A percentile compares a stretch with the other conserved stretches of the same genome.
phyloP scores from a whole-genome alignment of 2,329 filamentous ascomycete genomes.

The Xylaria sp. region DNA sequence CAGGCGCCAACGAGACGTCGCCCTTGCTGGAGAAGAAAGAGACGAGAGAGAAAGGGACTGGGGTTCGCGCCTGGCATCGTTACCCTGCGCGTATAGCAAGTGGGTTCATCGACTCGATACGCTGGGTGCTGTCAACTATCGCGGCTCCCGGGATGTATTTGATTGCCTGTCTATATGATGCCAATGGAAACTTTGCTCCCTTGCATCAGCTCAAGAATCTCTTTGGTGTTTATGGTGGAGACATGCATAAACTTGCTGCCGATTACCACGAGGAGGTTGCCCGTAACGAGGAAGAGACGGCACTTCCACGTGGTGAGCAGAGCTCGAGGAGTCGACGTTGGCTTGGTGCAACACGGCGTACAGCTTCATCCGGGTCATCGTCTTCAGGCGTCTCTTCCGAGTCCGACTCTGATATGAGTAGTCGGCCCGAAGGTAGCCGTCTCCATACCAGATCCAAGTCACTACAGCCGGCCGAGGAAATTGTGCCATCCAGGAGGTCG shows the following conservation, averaged over 20 bases:
- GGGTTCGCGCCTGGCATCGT: conserved; percentile 56
- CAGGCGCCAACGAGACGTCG: conserved; percentile 67
- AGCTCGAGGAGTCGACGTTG: conserved; percentile 34
- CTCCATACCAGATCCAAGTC: conserved; percentile 71
- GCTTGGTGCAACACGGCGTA: conserved; percentile 34
- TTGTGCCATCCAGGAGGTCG: conserved; percentile 72
- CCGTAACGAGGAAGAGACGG: conserved; percentile 41
- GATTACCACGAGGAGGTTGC: conserved; percentile 43
- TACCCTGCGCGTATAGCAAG: conserved; percentile 73
- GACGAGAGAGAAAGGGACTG: conserved; percentile 42
- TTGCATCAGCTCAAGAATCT: conserved; percentile 73
- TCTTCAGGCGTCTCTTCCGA: conserved; percentile 75
- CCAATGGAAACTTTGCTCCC: conserved; percentile 79
- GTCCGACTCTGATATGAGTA: conserved; percentile 65
- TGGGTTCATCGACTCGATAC: conserved; percentile 75
- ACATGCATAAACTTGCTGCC: conserved; percentile 56
- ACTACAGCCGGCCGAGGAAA: conserved; percentile 64
- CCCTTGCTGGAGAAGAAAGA: conserved; percentile 61
- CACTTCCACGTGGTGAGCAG: conserved; percentile 36
- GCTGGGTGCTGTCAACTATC: conserved; percentile 78
- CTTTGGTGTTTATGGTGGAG: conserved; percentile 53
- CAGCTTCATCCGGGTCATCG: conserved; percentile 54
- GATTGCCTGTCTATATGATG: conserved; percentile 81
- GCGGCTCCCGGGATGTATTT: conserved; percentile 82
- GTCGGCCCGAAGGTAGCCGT: conserved; percentile 39